These are phyloP conservation scores for Penicillium chermesinum DNA, from an alignment of 495 filamentous ascomycete genomes.

Conservation along the genomic window DNA sequence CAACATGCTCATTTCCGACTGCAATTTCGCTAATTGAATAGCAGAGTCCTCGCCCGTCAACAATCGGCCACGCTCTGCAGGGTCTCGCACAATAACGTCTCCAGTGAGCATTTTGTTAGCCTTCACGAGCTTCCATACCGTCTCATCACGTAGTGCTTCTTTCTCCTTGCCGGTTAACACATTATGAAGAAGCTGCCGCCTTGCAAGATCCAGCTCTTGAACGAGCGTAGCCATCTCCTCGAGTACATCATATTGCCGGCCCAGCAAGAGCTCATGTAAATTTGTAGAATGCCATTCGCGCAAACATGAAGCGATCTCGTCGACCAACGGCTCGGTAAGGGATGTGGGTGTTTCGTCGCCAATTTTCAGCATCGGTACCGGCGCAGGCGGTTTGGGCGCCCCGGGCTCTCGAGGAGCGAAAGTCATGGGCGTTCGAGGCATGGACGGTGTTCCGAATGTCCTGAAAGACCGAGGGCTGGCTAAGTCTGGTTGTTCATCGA, in stretches of 20 bases:
- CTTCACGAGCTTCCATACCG: slow-evolving; percentile 88
- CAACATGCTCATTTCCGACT: slow-evolving; percentile 93
- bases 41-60: slow-evolving; percentile 90
- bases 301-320: slow-evolving; percentile 93
- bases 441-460: slow-evolving; percentile 24
- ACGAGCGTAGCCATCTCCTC: slow-evolving; percentile 78
- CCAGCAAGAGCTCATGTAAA: slow-evolving; percentile 86
- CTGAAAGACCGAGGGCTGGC: slow-evolving; percentile 30
- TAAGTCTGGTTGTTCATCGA: slow-evolving; percentile 30
- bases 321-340: slow-evolving; percentile 82
- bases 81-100: slow-evolving; percentile 91
- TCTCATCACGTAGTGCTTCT: slow-evolving; percentile 66
- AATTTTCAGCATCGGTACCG: slow-evolving; percentile 95
- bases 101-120: slow-evolving; percentile 90
- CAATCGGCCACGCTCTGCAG: slow-evolving; percentile 72
- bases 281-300: slow-evolving; percentile 98
- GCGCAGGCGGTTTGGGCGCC: slow-evolving; percentile 75
- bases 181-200: slow-evolving; percentile 87
- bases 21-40: slow-evolving; percentile 82
- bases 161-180: slow-evolving; percentile 86
- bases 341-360: slow-evolving; percentile 94
- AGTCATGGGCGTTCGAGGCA: slow-evolving; percentile 34
- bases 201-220: slow-evolving; percentile 69
- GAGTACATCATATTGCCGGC: slow-evolving; percentile 70
- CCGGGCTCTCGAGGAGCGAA: slow-evolving; percentile 44